Conservation (phyloP, 306 rosid species). For the Coriaria nepalensis region DNA sequence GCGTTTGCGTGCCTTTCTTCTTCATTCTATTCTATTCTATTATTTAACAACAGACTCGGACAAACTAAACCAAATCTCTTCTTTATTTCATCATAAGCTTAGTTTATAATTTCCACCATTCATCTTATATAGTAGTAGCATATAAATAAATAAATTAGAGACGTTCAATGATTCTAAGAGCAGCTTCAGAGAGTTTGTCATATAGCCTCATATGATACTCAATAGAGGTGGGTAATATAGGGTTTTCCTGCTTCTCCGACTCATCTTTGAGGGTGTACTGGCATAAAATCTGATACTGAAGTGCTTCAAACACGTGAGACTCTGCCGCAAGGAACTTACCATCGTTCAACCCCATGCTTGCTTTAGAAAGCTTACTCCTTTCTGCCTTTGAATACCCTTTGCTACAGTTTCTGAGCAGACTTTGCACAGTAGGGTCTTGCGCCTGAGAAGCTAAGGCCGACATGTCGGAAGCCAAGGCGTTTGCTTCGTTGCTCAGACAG, state of each 20-base stretch:
- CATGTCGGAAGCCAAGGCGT: neutral
- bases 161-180: neutral
- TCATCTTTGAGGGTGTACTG: neutral
- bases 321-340: too few relatives aligned
- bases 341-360: neutral
- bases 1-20: too few relatives aligned
- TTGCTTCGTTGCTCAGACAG: neutral
- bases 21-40: too few relatives aligned
- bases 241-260: neutral
- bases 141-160: neutral
- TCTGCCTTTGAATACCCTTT: neutral
- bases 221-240: neutral
- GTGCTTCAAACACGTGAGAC: too few relatives aligned
- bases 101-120: too few relatives aligned
- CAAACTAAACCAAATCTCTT: too few relatives aligned
- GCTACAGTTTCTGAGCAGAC: neutral
- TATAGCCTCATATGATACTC: neutral
- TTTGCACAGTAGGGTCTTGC: neutral
- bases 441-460: neutral
- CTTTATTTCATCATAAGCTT: too few relatives aligned
- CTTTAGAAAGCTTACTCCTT: neutral
- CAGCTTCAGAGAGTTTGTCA: slow-evolving; percentile 6
- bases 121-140: too few relatives aligned
- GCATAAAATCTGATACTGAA: neutral
- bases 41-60: too few relatives aligned